Base-by-base conservation (phyloP, 108 stramenopile species). In the Seminavis robusta region DNA sequence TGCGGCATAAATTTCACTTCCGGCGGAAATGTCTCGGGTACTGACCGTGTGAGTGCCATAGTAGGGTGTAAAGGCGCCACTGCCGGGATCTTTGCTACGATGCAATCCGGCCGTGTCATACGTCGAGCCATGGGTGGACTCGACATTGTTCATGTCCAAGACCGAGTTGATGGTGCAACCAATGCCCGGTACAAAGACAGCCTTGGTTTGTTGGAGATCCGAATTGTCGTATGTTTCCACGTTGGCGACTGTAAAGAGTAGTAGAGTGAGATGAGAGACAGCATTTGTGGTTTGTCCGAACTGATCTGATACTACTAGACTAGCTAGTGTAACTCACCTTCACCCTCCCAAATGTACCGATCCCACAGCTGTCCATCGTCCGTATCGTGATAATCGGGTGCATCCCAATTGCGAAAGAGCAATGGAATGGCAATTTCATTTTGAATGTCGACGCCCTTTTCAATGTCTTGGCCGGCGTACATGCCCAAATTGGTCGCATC, bases 41-140 rank as follows among this genome's bases (percentile, higher is more conserved):
- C 78, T 50, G 23, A 25, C 60, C 15, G 88, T 71, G 9, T 33
- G 25, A 0, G 78, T 42, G 24, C 44, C 36, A 59, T 86, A 71
- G 55, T 84, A 84, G 8, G 70, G 74, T 13, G 79, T 69, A 43
- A 84, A 83, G 0, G 85, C 83, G 23, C 83, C 83, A 8, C 78
- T 72, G 11, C 83, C 84, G 1, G 82, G 77, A 55, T 83, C 75
- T 24, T 59, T 59, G 0, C 17, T 40, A 3, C 76, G 67, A 32
- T 65, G 76, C 29, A 80, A 69, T 2, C 61, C 62, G 9, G 63
- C 73, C 32, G 74, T 76, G 59, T 79, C 80, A 47, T 81, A 86
- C 4, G 42, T 20, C 26, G 50, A 59, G 0, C 64, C 71, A 52
- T 65, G 59, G 0, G 68, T 71, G 1, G 55, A 58, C 4, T 69